Evolutionary conservation across 1,284 basidiomycete genomes (phyloP).

Genomic region (Trichosporon inkin): DNA sequence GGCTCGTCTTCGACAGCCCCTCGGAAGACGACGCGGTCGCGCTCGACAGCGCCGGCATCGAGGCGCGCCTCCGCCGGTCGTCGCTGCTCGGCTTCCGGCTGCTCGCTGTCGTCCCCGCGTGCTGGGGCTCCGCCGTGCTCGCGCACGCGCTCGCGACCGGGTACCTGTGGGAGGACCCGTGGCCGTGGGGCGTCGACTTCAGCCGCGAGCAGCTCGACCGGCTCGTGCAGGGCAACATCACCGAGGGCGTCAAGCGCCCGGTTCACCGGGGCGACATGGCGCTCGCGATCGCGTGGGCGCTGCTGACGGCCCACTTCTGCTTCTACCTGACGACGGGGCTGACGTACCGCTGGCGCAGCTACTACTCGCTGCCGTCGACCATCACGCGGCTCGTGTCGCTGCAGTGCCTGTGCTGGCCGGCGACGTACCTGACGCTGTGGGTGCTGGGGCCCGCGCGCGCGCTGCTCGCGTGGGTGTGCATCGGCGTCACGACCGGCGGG

Average conservation of each 20-base stretch:
- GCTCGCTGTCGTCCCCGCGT: constrained; percentile 40
- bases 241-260: constrained; percentile 29
- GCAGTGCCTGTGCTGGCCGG: constrained; percentile 52
- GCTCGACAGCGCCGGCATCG: constrained; percentile 25
- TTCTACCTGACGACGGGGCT: constrained; percentile 51
- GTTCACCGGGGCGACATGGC: constrained; percentile 39
- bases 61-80: constrained; percentile 30
- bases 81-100: constrained; percentile 35
- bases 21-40: not conserved
- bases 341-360: constrained; percentile 50
- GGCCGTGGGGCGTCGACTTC: constrained; percentile 46
- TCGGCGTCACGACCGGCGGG: constrained; percentile 50
- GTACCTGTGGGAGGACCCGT: constrained; percentile 38
- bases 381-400: constrained; percentile 50
- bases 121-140: constrained; percentile 42
- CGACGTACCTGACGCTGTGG: constrained; percentile 48
- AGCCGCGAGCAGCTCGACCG: constrained; percentile 40
- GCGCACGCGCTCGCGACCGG: constrained; percentile 33
- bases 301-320: constrained; percentile 50
- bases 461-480: constrained; percentile 51
- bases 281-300: constrained; percentile 43
- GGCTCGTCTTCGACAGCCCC: not conserved
- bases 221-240: constrained; percentile 27
- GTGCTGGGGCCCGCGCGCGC: constrained; percentile 44
- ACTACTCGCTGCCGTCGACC: constrained; percentile 50